Evolutionary conservation across 352 stramenopile species (phyloP).

Genomic region (Phytophthora pluvialis): DNA sequence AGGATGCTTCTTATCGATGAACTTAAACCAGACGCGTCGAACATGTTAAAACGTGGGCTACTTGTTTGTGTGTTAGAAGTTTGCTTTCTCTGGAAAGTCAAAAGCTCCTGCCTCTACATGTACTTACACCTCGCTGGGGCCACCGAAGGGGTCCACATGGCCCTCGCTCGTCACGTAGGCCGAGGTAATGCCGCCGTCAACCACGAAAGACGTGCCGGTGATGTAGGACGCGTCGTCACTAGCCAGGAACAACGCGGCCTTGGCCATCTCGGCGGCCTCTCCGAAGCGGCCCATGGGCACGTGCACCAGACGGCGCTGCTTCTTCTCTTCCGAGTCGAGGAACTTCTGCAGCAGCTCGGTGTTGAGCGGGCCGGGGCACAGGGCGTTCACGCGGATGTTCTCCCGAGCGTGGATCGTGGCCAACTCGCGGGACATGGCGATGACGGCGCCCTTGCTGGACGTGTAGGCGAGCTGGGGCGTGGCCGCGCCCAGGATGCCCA

Average conservation of each 20-base stretch:
- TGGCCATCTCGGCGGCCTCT: slow-evolving; percentile 88
- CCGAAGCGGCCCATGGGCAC: slow-evolving; percentile 90
- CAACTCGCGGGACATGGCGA: slow-evolving; percentile 87
- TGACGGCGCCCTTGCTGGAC: slow-evolving; percentile 87
- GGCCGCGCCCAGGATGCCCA: slow-evolving; percentile 78
- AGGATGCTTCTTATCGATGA: too few species aligned
- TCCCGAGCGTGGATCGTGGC: slow-evolving; percentile 86
- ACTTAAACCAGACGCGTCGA: neutral
- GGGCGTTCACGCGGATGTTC: slow-evolving; percentile 90
- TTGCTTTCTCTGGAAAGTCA: slow-evolving; percentile 7
- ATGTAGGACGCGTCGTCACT: slow-evolving; percentile 89
- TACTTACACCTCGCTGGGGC: slow-evolving; percentile 72
- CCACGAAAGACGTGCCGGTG: slow-evolving; percentile 86
- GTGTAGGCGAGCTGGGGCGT: slow-evolving; percentile 91
- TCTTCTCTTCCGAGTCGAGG: slow-evolving; percentile 83
- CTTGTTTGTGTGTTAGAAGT: slow-evolving; percentile 21
- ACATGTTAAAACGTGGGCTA: slow-evolving; percentile 11
- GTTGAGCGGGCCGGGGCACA: slow-evolving; percentile 87
- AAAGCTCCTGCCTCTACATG: slow-evolving; percentile 1
- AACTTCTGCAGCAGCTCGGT: slow-evolving; percentile 90
- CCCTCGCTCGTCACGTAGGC: slow-evolving; percentile 87
- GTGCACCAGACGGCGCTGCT: slow-evolving; percentile 86
- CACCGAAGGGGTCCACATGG: slow-evolving; percentile 82
- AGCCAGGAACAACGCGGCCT: slow-evolving; percentile 86
- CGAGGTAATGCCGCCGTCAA: slow-evolving; percentile 89